phyloP scores from a whole-genome alignment of 1,284 basidiomycete genomes.

The Papiliotrema terrestris region DNA sequence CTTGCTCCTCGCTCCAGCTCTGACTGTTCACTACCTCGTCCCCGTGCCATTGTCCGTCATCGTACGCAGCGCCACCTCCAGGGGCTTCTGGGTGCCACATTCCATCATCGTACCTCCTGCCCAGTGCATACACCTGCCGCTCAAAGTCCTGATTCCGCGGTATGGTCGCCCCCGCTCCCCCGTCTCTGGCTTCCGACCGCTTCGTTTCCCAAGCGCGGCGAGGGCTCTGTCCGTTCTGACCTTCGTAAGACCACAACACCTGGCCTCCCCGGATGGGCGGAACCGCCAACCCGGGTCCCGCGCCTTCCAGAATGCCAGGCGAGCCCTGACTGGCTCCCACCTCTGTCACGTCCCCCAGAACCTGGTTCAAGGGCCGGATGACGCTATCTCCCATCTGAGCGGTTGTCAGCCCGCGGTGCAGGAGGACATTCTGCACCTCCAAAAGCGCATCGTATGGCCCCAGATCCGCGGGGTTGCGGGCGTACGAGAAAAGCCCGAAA shows the following conservation, averaged over 20 bases:
- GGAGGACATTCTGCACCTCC: slow-evolving; percentile 9
- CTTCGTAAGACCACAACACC: slow-evolving; percentile 8
- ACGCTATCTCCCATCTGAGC: background rate
- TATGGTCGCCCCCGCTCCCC: no score
- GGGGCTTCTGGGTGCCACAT: background rate
- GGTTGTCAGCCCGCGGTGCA: slow-evolving; percentile 6
- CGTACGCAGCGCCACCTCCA: background rate
- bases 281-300: no score
- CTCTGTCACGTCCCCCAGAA: no score
- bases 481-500: slow-evolving; percentile 13
- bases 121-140: no score
- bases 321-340: no score
- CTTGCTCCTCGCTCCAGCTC: background rate
- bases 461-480: slow-evolving; percentile 8
- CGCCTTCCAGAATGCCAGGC: no score
- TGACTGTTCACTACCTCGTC: background rate
- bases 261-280: background rate
- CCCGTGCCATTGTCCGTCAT: background rate
- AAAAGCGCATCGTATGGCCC: slow-evolving; percentile 8
- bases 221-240: background rate
- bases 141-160: no score
- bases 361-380: no score
- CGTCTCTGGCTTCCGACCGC: no score
- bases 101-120: no score
- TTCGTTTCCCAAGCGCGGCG: no score